Evolutionary conservation across 345 rosid species (phyloP), one percentile per base, ranked within the genome.

Genomic region (Aquilaria sinensis): DNA sequence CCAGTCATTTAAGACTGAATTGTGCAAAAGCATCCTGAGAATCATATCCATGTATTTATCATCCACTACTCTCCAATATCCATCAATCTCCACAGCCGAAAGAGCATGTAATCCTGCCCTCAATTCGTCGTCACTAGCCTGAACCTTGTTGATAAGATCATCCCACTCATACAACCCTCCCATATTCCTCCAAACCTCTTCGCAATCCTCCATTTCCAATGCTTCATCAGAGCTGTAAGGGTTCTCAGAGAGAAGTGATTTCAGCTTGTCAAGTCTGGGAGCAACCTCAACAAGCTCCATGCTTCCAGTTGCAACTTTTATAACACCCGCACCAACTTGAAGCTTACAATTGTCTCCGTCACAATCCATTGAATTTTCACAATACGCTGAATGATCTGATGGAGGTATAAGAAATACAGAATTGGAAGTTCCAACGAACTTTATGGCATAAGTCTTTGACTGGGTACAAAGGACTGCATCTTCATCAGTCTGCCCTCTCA

Each of bases 381-480:
- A 30, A 10, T 51, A 43, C 5, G 62, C 41, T 1, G 76, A 65
- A 61, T 34, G 77, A 62, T 53, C 68, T 3, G 84, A 75, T 0
- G 96, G 94, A 12, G 97, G 97, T 49, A 86, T 68, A 41, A 94
- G 92, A 66, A 81, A 81, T 29, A 78, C 75, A 13, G 99, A 90
- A 70, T 94, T 94, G 9, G 97, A 90, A 57, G 82, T 86, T 67
- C 83, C 92, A 47, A 86, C 98, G 63, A 86, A 88, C 75, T 94
- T 94, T 68, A 94, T 51, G 0, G 85, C 81, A 64, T 70, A 90
- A 51, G 99, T 90, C 72, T 90, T 94, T 0, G 90, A 88, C 54
- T 63, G 83, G 10, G 97, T 93, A 71, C 99, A 94, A 52, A 93
- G 81, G 68, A 90, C 99, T 3, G 95, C 94, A 68, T 90, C 90